Base-by-base conservation (phyloP, 2,329 filamentous ascomycete species). In the Penicillium italicum region DNA sequence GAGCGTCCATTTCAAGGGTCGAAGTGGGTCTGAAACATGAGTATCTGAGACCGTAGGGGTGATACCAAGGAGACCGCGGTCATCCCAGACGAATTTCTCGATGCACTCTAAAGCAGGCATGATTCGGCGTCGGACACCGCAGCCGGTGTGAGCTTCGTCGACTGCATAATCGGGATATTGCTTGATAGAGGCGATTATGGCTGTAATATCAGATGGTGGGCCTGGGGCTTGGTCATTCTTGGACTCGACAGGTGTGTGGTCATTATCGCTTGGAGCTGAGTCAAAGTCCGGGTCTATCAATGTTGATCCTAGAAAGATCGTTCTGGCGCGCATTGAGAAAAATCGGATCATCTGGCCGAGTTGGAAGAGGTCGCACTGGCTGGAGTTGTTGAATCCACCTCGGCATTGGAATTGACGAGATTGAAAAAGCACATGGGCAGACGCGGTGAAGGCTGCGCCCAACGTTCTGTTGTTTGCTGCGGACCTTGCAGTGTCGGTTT, bases 281-380 rank as follows among this genome's bases (percentile, higher is more conserved):
- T 55, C 58, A 38, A 72, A 71, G 14, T 73, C 67, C 3, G 69
- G 68, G 49, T 74, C 71, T 22, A 75, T 64, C 18, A 76, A 47
- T 5, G 64, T 74, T 16, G 74, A 76, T 41, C 73, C 73, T n/a
- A 78, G 40, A 34, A 74, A 73, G 34, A 77, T 66, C 0, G 73
- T 77, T 45, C 71, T 76, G 33, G 74, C 70, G 33, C 74, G 70
- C 31, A 74, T 57, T 5, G 70, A 60, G 38, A 78, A 76, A 56
- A 77, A 78, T 10, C 74, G 72, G 20, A 72, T 66, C 67, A 77
- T 77, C 58, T 77, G 74, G 12, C 76, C 76, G 0, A 77, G 63
- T 41, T 78, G 75, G 53, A 77, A 78, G 5, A 72, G 66, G 53
- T 78, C 76, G 55, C 76, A 78, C 51, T 73, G 70, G 41, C 67